Conservation (phyloP, 2,329 filamentous ascomycete genomes). For the Calonectria pauciramosa region DNA sequence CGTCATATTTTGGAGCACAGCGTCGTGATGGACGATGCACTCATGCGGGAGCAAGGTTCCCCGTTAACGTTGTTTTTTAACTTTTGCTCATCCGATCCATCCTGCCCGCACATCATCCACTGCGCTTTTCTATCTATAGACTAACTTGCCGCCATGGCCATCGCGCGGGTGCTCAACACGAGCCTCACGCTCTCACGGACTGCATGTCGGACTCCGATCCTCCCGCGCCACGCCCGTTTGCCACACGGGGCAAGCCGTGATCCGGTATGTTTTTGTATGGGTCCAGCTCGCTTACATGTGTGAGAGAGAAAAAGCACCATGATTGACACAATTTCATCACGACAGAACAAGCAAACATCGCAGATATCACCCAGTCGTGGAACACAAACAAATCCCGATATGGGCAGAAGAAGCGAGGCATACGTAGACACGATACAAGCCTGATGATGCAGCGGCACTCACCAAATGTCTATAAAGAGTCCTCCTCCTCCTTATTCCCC, state of each 20-base stretch:
- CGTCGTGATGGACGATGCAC: background rate
- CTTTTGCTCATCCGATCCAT: slow-evolving; percentile 9
- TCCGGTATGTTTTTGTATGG: background rate
- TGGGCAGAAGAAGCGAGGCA: background rate
- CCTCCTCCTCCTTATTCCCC: background rate
- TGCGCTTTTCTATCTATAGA: slow-evolving; percentile 2
- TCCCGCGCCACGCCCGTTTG: background rate
- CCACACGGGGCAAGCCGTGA: background rate
- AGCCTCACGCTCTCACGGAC: background rate
- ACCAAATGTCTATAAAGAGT: background rate
- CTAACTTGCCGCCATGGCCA: background rate
- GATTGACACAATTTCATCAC: background rate
- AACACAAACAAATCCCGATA: background rate
- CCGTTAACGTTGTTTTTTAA: slow-evolving; percentile 8
- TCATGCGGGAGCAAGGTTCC: background rate
- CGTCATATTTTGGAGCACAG: background rate
- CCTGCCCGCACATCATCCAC: background rate
- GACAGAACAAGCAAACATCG: background rate
- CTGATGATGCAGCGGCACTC: background rate
- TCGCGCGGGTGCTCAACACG: background rate
- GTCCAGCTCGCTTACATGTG: background rate
- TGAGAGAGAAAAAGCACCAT: background rate
- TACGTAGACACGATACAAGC: background rate
- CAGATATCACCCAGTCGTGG: background rate
- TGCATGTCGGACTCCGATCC: background rate